Evolutionary conservation across 352 stramenopile species (phyloP).

Genomic region (Globisporangium emineosum): DNA sequence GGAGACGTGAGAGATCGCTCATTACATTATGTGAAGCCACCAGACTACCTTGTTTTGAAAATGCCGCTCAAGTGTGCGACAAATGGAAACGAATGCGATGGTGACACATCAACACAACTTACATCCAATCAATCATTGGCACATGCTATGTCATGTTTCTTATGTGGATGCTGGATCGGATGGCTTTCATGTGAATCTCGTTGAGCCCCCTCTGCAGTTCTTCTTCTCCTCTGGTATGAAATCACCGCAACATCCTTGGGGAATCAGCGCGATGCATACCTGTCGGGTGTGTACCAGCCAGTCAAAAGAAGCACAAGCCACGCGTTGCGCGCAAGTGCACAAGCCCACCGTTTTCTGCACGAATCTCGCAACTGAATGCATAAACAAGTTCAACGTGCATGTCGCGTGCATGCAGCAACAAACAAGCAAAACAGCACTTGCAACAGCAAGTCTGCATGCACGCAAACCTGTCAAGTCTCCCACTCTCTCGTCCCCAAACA

Average conservation of each 20-base stretch:
- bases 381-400: slow-evolving; percentile 14
- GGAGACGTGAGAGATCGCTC: too few species aligned
- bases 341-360: neutral
- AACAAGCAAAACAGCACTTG: neutral
- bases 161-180: neutral
- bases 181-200: neutral
- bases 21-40: too few species aligned
- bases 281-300: neutral
- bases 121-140: neutral
- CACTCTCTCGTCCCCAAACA: neutral
- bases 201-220: neutral
- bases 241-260: neutral
- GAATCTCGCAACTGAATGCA: slow-evolving; percentile 11
- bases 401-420: slow-evolving; percentile 11
- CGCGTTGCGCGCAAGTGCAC: neutral
- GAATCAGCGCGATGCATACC: neutral
- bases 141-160: neutral
- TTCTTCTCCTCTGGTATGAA: neutral
- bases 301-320: neutral
- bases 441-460: slow-evolving; percentile 2
- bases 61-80: neutral
- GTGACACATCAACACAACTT: neutral
- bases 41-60: neutral
- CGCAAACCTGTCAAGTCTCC: neutral
- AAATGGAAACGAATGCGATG: neutral